phyloP scores from a whole-genome alignment of 2,329 filamentous ascomycete genomes.

The Stylonectria norvegica region DNA sequence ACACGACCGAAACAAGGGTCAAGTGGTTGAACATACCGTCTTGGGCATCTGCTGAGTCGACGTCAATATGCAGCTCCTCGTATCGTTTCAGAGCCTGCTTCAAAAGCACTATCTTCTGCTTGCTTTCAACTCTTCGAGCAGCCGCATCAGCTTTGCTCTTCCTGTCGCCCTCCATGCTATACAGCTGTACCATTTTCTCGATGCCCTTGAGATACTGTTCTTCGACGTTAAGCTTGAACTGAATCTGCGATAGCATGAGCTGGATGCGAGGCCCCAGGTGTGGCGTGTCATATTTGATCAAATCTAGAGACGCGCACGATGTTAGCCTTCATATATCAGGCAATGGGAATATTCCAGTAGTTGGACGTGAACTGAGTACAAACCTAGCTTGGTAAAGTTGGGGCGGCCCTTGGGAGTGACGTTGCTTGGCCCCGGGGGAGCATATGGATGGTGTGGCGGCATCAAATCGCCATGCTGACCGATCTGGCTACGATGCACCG shows the following conservation, averaged over 20 bases:
- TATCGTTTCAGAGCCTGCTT: slow-evolving; percentile 97
- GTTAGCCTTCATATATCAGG: slow-evolving; percentile 3
- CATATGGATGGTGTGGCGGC: slow-evolving; percentile 77
- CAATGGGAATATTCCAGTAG: slow-evolving; percentile 7
- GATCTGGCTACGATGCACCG: slow-evolving; percentile 50
- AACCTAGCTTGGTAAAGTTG: slow-evolving; percentile 96
- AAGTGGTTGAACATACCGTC: slow-evolving; percentile 62
- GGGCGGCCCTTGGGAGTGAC: slow-evolving; percentile 70
- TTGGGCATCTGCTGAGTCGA: slow-evolving; percentile 71
- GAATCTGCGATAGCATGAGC: slow-evolving; percentile 96
- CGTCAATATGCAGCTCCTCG: slow-evolving; percentile 93
- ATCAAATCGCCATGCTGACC: slow-evolving; percentile 69
- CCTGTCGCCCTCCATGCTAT: slow-evolving; percentile 93
- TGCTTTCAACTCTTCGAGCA: slow-evolving; percentile 85
- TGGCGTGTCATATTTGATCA: slow-evolving; percentile 97
- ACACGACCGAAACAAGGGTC: not conserved
- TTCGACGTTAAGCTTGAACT: slow-evolving; percentile 98
- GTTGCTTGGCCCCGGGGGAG: slow-evolving; percentile 62
- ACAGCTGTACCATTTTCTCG: slow-evolving; percentile 98
- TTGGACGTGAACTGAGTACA: slow-evolving; percentile 28
- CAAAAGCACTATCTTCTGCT: slow-evolving; percentile 93
- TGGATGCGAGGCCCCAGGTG: slow-evolving; percentile 96
- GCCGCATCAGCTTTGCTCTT: slow-evolving; percentile 95
- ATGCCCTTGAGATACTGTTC: slow-evolving; percentile 99
- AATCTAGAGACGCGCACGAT: slow-evolving; percentile 54